These are phyloP conservation scores for Kwoniella botswanensis DNA, from an alignment of 768 basidiomycete species.

Conservation along the genomic window DNA sequence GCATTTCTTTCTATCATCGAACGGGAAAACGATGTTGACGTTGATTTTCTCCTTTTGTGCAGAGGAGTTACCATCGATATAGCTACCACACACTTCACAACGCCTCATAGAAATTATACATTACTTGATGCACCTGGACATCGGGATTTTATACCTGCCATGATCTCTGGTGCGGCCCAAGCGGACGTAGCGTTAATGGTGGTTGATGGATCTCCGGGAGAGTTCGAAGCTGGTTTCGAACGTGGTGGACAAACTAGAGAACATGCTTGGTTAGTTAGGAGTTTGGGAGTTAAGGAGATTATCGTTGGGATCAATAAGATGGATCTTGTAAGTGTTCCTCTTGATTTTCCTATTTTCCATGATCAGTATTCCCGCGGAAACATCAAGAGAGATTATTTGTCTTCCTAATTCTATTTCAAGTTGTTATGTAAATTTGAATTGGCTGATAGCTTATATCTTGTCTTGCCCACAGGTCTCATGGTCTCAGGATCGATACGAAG, in stretches of 20 bases:
- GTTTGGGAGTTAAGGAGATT: constrained; percentile 87
- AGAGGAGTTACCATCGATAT: constrained; percentile 99
- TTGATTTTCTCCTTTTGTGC: not conserved
- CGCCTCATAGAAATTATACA: constrained; percentile 77
- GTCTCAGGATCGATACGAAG: constrained; percentile 80
- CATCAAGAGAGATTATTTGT: too few relatives aligned
- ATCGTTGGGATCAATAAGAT: constrained; percentile 94
- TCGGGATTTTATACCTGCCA: constrained; percentile 96
- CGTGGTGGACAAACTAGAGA: constrained; percentile 94
- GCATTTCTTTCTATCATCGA: not conserved
- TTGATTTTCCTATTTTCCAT: not conserved
- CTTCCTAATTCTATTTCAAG: too few relatives aligned
- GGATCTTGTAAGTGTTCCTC: constrained; percentile 69
- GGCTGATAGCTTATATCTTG: too few relatives aligned
- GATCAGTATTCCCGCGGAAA: too few relatives aligned
- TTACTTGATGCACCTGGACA: constrained; percentile 98
- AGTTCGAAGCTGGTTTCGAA: constrained; percentile 95
- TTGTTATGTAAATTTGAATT: too few relatives aligned
- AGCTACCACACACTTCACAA: constrained; percentile 77
- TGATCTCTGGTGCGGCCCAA: constrained; percentile 98
- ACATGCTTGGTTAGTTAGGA: constrained; percentile 86
- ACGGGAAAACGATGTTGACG: too few relatives aligned
- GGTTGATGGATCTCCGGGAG: constrained; percentile 84
- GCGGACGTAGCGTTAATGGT: constrained; percentile 94
- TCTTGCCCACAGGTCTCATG: constrained; percentile 72